Conservation (phyloP, 2,329 filamentous ascomycete genomes). For the Pseudogymnoascus sp. region DNA sequence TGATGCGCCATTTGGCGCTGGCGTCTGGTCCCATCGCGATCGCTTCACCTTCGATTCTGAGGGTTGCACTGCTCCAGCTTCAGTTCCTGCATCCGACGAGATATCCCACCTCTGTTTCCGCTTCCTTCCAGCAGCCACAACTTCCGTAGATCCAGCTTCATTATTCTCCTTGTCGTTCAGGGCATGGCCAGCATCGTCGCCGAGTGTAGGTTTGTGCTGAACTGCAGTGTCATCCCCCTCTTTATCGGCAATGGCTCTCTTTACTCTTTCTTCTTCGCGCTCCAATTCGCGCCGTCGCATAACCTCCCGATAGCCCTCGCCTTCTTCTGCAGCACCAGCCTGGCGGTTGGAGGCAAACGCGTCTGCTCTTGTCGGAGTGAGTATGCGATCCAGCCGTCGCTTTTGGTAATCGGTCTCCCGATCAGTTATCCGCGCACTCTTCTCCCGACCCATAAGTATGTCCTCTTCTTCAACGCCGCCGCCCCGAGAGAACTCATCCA, state of each 20-base stretch:
- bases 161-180: constrained; percentile 61
- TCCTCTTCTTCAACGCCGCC: constrained; percentile 87
- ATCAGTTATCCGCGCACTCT: constrained; percentile 82
- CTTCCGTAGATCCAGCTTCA: constrained; percentile 61
- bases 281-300: constrained; percentile 90
- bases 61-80: constrained; percentile 42
- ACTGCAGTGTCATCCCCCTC: constrained; percentile 48
- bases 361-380: constrained; percentile 81
- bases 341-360: constrained; percentile 73
- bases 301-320: constrained; percentile 77
- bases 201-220: constrained; percentile 68
- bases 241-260: constrained; percentile 68
- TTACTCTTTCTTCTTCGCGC: constrained; percentile 84
- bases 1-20: constrained; percentile 41
- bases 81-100: constrained; percentile 47
- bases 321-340: constrained; percentile 60
- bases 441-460: constrained; percentile 75
- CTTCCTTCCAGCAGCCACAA: constrained; percentile 60
- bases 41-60: constrained; percentile 54
- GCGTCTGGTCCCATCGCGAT: constrained; percentile 83
- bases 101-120: constrained; percentile 96
- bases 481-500: constrained; percentile 87
- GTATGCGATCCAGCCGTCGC: constrained; percentile 77
- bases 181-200: constrained; percentile 41
- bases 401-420: constrained; percentile 98